Evolutionary conservation across 768 basidiomycete genomes (phyloP).

Genomic region (Mycena floridula): DNA sequence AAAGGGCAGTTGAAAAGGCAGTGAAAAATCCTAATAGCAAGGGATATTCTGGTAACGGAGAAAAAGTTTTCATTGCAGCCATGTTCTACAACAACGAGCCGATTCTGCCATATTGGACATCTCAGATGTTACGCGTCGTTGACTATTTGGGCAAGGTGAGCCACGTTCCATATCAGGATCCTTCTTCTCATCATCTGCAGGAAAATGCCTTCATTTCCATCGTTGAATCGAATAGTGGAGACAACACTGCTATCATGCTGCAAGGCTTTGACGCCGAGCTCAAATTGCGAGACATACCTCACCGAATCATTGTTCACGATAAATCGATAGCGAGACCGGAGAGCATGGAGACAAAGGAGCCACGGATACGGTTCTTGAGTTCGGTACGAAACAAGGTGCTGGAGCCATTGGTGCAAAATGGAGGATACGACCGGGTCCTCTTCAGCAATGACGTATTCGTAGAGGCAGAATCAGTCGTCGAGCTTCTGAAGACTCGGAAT

Average conservation of each 20-base stretch:
- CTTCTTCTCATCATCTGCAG: too few species aligned
- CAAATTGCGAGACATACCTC: constrained; percentile 13
- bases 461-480: constrained; percentile 32
- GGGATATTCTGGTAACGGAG: too few species aligned
- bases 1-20: not conserved
- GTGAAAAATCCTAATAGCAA: too few species aligned
- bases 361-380: constrained; percentile 30
- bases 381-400: constrained; percentile 34
- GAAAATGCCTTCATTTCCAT: constrained; percentile 38
- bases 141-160: constrained; percentile 27
- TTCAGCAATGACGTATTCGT: constrained; percentile 38
- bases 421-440: constrained; percentile 31
- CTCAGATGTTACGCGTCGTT: constrained; percentile 26
- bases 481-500: constrained; percentile 29
- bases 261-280: constrained; percentile 18
- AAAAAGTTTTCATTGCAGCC: constrained; percentile 32
- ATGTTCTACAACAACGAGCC: constrained; percentile 33
- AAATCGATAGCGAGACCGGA: constrained; percentile 15
- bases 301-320: constrained; percentile 23
- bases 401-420: constrained; percentile 28
- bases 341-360: constrained; percentile 17
- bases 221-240: constrained; percentile 30
- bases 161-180: not conserved
- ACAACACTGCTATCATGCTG: constrained; percentile 24
- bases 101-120: constrained; percentile 33